phyloP scores from a whole-genome alignment of 768 basidiomycete genomes.

The Asterophora parasitica region DNA sequence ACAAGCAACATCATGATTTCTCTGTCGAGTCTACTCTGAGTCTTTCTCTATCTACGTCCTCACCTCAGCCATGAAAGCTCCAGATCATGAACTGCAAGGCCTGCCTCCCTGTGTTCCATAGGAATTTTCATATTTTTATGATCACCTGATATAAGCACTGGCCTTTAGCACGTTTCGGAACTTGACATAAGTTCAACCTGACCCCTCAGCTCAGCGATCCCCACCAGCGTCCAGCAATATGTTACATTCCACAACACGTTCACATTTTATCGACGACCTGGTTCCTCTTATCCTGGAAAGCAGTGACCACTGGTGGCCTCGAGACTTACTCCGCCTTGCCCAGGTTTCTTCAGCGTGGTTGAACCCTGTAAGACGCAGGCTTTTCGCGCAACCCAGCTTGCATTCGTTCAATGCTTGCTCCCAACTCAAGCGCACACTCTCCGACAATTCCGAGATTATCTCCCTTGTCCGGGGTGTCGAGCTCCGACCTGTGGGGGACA shows the following conservation, averaged over 20 bases:
- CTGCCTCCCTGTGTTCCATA: not conserved
- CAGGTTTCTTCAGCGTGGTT: conserved; percentile 47
- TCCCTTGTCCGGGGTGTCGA: conserved; percentile 37
- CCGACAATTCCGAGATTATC: conserved; percentile 29
- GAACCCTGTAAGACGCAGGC: conserved; percentile 34
- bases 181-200: not conserved
- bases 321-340: conserved; percentile 45
- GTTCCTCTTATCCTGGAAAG: conserved; percentile 48
- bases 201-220: not conserved
- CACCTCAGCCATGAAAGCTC: not conserved
- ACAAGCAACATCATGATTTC: too few relatives aligned
- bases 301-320: conserved; percentile 48
- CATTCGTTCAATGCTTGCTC: conserved; percentile 36
- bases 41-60: too few relatives aligned
- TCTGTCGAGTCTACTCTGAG: too few relatives aligned
- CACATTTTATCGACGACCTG: conserved; percentile 44
- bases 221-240: too few relatives aligned
- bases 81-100: not conserved
- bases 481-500: conserved; percentile 29
- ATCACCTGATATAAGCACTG: conserved; percentile 7
- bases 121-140: too few relatives aligned
- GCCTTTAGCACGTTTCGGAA: not conserved
- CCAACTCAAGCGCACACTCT: conserved; percentile 38
- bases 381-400: conserved; percentile 41
- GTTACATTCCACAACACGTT: too few relatives aligned